Evolutionary conservation across 129 eudicot species (phyloP), one percentile per base, ranked within the genome.

Genomic region (Kitagawia praeruptora): DNA sequence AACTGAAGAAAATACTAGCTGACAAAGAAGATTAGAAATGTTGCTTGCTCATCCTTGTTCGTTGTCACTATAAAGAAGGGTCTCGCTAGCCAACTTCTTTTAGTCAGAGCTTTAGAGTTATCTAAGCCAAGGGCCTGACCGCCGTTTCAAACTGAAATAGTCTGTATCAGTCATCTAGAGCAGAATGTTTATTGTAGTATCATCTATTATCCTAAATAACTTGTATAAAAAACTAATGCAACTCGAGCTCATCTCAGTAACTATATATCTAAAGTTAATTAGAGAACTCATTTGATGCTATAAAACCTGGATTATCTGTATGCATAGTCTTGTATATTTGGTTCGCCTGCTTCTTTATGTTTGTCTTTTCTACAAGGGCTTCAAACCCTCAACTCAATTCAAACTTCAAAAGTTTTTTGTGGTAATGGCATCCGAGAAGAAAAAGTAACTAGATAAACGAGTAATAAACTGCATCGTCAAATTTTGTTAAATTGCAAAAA

Each of bases 1-100:
- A 96, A 75, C 85, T 92, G 81, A 92, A 92, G 93, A 90, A 78
- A 18, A 79, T 31, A 83, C 87, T 96, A 31, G 89, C 93, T 58
- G 87, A 82, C 69, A 91, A 88, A 77, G 89, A 78, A 78, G 79
- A 88, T 56, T 89, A 86, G 79, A 73, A 58, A 46, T 38, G 66
- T 56, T 31, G 38, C 48, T 61, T 39, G 79, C 54, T 73, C 77
- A 27, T 41, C 11, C 8, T 9, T 21, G 76, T 19, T 23, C 6
- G 0, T 71, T 10, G 0, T n/a, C 51, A 12, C 47, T 19, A 21
- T 21, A 71, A 11, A 73, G 76, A 73, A 46, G 6, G 16, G 48
- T 66, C 21, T 27, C 15, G 19, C 1, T 42, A 23, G 34, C 23
- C 37, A 23, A 10, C 4, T 45, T 27, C n/a, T 45, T 0, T 9